Conservation (phyloP, 768 basidiomycete species). For the Leucogyrophana mollusca region DNA sequence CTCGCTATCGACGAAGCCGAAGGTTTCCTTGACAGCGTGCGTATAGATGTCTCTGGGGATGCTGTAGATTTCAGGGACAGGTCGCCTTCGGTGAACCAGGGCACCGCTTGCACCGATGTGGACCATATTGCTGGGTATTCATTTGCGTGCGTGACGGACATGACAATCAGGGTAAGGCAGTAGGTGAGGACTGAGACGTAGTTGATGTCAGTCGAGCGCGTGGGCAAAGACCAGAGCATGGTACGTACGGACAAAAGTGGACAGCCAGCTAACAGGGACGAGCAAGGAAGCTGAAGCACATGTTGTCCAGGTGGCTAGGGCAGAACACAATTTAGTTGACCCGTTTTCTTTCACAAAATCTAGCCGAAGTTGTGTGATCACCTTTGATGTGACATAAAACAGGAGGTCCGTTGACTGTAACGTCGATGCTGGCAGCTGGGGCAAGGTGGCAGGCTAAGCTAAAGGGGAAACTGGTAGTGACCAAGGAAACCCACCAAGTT, state of each 20-base stretch:
- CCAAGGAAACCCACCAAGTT: conserved; percentile 43
- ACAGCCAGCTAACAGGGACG: conserved; percentile 48
- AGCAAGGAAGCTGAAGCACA: conserved; percentile 51
- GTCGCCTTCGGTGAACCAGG: conserved; percentile 50
- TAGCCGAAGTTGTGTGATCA: conserved; percentile 12
- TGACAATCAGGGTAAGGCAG: conserved; percentile 51
- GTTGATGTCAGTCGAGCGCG: conserved; percentile 1
- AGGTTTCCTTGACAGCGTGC: conserved; percentile 6
- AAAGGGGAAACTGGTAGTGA: not conserved
- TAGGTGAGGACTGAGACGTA: conserved; percentile 45
- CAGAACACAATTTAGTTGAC: not conserved
- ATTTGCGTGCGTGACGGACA: conserved; percentile 43
- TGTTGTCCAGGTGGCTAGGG: conserved; percentile 37
- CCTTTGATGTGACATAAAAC: conserved; percentile 32
- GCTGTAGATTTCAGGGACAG: conserved; percentile 1
- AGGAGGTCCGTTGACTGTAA: conserved; percentile 44
- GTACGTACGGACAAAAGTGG: conserved; percentile 44
- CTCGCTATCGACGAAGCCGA: conserved; percentile 10
- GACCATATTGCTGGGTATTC: conserved; percentile 51
- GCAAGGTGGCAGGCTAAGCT: not conserved
- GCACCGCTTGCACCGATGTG: conserved; percentile 47
- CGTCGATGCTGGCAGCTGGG: conserved; percentile 48
- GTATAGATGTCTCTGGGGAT: conserved; percentile 8
- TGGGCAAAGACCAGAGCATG: not conserved
- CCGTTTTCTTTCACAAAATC: too few relatives aligned